Evolutionary conservation across 2,329 filamentous ascomycete genomes (phyloP), one percentile per base, ranked within the genome.

Genomic region (Calonectria henricotiae): DNA sequence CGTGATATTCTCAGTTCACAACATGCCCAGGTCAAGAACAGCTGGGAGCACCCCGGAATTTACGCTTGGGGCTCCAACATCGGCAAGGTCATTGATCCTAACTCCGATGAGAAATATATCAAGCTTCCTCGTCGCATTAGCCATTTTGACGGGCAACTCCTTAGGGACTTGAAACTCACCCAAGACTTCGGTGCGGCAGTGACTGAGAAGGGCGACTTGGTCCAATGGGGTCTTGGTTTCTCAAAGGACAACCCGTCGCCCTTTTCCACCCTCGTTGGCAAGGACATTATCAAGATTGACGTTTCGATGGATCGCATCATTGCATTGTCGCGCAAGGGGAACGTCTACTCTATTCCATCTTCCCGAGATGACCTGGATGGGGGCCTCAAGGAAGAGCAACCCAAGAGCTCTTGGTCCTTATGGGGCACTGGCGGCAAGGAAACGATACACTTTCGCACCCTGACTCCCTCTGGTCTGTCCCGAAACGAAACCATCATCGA

Each of bases 41-140:
- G 94, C 82, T 91, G 89, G 87, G 89, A 90, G 82, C 91, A 93
- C 70, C 96, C 96, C 0, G 96, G 95, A 2, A 93, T 98, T 0
- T 98, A 97, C 82, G 91, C 93, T 5, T 99, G 96, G 96, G 96
- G 96, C 0, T 94, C 93, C 20, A 99, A 99, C 78, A 85, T 86
- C 17, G 94, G 95, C 70, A 89, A 89, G 75, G 95, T 98, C n/a
- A 94, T 93, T 43, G 95, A 95, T 47, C 95, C 95, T 1, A 91
- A 93, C 72, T 96, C 93, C 9, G 88, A 92, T 62, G 95, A 98
- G 65, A 85, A 86, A 35, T 89, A 92, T 72, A 87, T 98, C 80
- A 98, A 97, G 84, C 90, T 89, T 1, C 95, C 96, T 15, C 87
- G 92, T 69, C 89, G 95, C 69, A 90, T 98, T 77, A 75, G 88